Evolutionary conservation across 345 rosid genomes (phyloP).

Genomic region (Brassica napus): Da-Ae NC_063452.1:31903001-31903500

Average conservation of each 20-base stretch:
- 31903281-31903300: not conserved
- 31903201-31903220: not conserved
- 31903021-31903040: no score
- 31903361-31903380: not conserved
- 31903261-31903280: slow-evolving; percentile 7
- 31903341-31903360: slow-evolving; percentile 9
- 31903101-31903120: no score
- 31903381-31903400: slow-evolving; percentile 2
- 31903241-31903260: slow-evolving; percentile 7
- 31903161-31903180: not conserved
- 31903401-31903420: not conserved
- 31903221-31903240: slow-evolving; percentile 2
- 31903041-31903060: no score
- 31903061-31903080: no score
- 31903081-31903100: no score
- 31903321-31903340: slow-evolving; percentile 18
- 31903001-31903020: no score
- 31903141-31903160: not conserved
- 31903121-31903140: no score
- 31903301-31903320: slow-evolving; percentile 8
- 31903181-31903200: slow-evolving; percentile 6
- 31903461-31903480: not conserved
- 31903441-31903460: not conserved
- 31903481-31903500: not conserved
- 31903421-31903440: slow-evolving; percentile 35